These are phyloP conservation scores for Malassezia obtusa DNA, from an alignment of 1,284 basidiomycete genomes.

Conservation along the genomic window DNA sequence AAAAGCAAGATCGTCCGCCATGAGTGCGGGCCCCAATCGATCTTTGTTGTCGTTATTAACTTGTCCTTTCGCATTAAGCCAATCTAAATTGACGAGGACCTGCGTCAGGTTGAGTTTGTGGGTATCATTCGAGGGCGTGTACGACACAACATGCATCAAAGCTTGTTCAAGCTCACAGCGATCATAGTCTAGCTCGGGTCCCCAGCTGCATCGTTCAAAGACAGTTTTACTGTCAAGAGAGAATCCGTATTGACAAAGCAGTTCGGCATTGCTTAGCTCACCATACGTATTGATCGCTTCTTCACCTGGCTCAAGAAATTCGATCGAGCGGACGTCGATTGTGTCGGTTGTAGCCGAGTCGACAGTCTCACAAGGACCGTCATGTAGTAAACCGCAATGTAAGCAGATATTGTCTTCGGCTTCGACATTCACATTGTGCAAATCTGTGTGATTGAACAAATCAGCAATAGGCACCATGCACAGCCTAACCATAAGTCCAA, in stretches of 20 bases:
- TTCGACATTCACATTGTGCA: slow-evolving; percentile 35
- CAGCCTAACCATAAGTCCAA: slow-evolving; percentile 1
- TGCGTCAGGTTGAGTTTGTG: not conserved
- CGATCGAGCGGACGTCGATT: slow-evolving; percentile 28
- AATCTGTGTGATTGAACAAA: slow-evolving; percentile 35
- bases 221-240: slow-evolving; percentile 32
- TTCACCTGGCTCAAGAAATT: slow-evolving; percentile 1
- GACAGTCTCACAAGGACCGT: not conserved
- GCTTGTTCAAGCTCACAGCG: not conserved
- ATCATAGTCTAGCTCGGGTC: slow-evolving; percentile 14
- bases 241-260: slow-evolving; percentile 39
- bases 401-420: slow-evolving; percentile 37
- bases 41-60: not conserved
- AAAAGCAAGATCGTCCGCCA: not conserved
- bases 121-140: not conserved
- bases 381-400: slow-evolving; percentile 21
- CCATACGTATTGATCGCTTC: slow-evolving; percentile 41
- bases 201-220: slow-evolving; percentile 28
- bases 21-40: not conserved
- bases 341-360: slow-evolving; percentile 15
- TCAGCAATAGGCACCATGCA: slow-evolving; percentile 38
- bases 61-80: not conserved
- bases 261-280: slow-evolving; percentile 26
- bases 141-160: not conserved
- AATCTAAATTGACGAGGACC: not conserved